Conservation (phyloP, 2,329 filamentous ascomycete species). For the Pestalotiopsis sp. region DNA sequence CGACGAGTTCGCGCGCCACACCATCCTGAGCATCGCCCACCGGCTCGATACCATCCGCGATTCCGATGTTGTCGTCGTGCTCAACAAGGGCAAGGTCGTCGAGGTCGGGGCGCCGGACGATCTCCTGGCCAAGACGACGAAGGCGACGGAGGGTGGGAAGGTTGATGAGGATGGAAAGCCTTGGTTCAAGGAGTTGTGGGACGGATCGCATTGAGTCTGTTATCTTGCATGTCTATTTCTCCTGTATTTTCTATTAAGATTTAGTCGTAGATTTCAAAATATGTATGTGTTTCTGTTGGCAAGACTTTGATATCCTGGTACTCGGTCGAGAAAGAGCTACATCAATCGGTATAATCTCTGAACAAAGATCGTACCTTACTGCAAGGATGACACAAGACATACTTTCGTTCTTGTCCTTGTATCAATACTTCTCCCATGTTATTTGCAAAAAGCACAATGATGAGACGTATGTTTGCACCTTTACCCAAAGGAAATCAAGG, state of each 20-base stretch:
- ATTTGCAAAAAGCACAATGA: no score
- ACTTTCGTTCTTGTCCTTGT: background rate
- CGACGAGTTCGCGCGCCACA: slow-evolving; percentile 7
- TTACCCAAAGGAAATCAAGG: no score
- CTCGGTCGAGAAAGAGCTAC: background rate
- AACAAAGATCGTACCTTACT: background rate
- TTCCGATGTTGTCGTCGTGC: slow-evolving; percentile 1
- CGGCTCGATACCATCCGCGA: slow-evolving; percentile 9
- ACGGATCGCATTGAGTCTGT: background rate
- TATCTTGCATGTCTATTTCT: background rate
- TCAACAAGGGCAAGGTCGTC: slow-evolving; percentile 7
- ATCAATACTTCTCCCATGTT: background rate
- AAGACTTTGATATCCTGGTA: background rate
- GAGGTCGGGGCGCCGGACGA: slow-evolving; percentile 7
- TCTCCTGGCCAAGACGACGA: background rate
- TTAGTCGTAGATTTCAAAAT: background rate
- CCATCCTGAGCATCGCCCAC: slow-evolving; percentile 9
- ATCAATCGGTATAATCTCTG: background rate
- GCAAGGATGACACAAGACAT: no score
- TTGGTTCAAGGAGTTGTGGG: slow-evolving; percentile 4
- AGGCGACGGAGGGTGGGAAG: background rate
- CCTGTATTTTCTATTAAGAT: background rate
- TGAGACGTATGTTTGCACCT: no score
- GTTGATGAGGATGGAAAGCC: background rate
- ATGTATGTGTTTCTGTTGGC: background rate